Conservation (phyloP, 805 yeast genomes). For the Priceomyces carsonii region DNA sequence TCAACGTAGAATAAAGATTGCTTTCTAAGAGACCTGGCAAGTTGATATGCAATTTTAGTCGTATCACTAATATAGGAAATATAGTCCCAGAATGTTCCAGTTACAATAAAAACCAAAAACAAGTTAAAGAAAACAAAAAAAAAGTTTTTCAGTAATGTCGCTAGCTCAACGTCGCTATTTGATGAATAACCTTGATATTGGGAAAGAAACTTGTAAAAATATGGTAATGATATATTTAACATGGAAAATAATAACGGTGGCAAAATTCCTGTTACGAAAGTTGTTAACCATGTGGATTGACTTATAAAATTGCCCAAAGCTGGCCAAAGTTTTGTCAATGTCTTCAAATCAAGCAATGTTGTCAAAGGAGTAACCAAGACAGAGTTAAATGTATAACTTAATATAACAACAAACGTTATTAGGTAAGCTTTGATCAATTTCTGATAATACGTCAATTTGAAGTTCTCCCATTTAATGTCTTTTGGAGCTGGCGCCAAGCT, state of each 20-base stretch:
- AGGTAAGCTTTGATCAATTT: conserved; percentile 39
- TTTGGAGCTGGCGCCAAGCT: conserved; percentile 49
- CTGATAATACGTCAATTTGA: conserved; percentile 40
- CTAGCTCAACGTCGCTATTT: conserved; percentile 59
- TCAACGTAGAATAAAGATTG: conserved; percentile 57
- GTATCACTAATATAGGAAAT: conserved; percentile 59
- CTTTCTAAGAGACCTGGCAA: conserved; percentile 53
- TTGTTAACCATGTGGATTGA: conserved; percentile 51
- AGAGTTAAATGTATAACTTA: conserved; percentile 52
- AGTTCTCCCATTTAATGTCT: conserved; percentile 47
- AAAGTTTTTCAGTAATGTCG: conserved; percentile 58
- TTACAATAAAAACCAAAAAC: conserved; percentile 60
- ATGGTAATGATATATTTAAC: conserved; percentile 54
- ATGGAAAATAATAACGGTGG: conserved; percentile 62
- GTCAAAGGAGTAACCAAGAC: conserved; percentile 59
- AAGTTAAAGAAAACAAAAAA: conserved; percentile 61
- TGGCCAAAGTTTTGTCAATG: conserved; percentile 60
- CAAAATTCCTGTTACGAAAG: conserved; percentile 60
- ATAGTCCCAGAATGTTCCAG: conserved; percentile 63
- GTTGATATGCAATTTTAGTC: conserved; percentile 55
- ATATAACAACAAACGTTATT: conserved; percentile 44
- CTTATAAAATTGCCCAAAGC: conserved; percentile 54
- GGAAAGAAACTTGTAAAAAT: conserved; percentile 52
- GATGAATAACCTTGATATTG: conserved; percentile 54
- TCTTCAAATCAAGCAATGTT: conserved; percentile 54